phyloP scores from a whole-genome alignment of 208 protist genomes.

The Crithidia thermophila region DNA sequence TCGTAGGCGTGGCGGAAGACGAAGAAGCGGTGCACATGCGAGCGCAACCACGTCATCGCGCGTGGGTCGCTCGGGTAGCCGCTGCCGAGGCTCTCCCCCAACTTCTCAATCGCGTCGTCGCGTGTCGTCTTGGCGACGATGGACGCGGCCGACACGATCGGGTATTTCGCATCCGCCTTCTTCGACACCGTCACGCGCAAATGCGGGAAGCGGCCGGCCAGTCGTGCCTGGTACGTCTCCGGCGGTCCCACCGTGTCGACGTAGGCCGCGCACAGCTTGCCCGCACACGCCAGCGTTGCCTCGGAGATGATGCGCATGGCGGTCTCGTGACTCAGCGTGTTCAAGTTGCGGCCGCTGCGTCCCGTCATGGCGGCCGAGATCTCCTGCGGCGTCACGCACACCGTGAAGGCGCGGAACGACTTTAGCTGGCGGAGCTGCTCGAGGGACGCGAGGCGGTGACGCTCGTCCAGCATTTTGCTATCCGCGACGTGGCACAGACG shows the following conservation, averaged over 20 bases:
- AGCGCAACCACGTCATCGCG: conserved; percentile 67
- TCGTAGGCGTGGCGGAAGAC: conserved; percentile 45
- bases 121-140: conserved; percentile 94
- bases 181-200: conserved; percentile 83
- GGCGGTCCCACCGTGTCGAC: conserved; percentile 94
- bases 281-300: conserved; percentile 66
- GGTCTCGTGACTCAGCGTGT: conserved; percentile 89
- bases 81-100: conserved; percentile 69
- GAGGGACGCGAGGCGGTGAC: conserved; percentile 56
- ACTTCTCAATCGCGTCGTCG: conserved; percentile 45
- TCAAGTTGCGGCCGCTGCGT: conserved; percentile 74
- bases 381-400: conserved; percentile 57
- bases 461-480: conserved; percentile 80
- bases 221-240: conserved; percentile 72
- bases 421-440: conserved; percentile 56
- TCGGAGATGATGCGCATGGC: conserved; percentile 83
- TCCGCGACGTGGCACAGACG: conserved; percentile 86
- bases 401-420: conserved; percentile 70
- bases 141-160: conserved; percentile 92
- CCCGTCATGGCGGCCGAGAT: conserved; percentile 83
- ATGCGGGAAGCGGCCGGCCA: conserved; percentile 85
- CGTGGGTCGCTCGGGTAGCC: conserved; percentile 87
- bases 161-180: conserved; percentile 93
- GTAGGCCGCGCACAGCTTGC: conserved; percentile 87
- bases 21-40: conserved; percentile 82